Percentiles rank a stretch among this genome's conserved stretches.
Evolutionary conservation across 805 yeast genomes (phyloP).

Genomic region (Ogataea thermomethanolica): DNA sequence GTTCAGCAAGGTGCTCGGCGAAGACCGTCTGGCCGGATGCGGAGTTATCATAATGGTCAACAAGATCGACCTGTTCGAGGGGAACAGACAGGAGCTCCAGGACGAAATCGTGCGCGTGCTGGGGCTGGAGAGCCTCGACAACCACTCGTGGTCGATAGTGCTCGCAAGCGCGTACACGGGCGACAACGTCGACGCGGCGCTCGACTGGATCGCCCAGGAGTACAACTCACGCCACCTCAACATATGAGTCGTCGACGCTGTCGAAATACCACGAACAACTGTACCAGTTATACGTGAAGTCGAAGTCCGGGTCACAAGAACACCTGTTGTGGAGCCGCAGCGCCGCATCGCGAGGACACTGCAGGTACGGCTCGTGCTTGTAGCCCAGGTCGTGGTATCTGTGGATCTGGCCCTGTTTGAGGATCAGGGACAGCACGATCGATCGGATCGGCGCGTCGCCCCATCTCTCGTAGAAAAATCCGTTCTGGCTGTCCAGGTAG

Average conservation of each 20-base stretch:
- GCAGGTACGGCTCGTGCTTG: slow-evolving; percentile 71
- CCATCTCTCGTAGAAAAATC: slow-evolving; percentile 88
- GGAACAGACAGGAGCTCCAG: slow-evolving; percentile 18
- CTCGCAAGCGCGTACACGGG: slow-evolving; percentile 51
- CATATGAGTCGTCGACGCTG: neutral
- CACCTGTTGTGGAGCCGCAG: slow-evolving; percentile 56
- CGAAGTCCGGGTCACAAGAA: slow-evolving; percentile 64
- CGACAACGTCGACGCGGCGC: slow-evolving; percentile 35
- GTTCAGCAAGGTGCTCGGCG: slow-evolving; percentile 55
- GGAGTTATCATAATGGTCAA: slow-evolving; percentile 68
- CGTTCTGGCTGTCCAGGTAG: slow-evolving; percentile 70
- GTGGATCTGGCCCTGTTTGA: slow-evolving; percentile 65
- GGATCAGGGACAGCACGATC: slow-evolving; percentile 66
- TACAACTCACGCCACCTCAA: slow-evolving; percentile 35
- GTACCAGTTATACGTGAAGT: slow-evolving; percentile 56
- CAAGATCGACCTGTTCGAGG: slow-evolving; percentile 59
- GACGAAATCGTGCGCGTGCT: slow-evolving; percentile 25
- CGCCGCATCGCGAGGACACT: slow-evolving; percentile 69
- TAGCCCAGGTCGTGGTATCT: slow-evolving; percentile 79
- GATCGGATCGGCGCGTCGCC: slow-evolving; percentile 85
- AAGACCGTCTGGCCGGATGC: slow-evolving; percentile 68
- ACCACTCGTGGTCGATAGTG: slow-evolving; percentile 40
- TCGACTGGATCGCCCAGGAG: slow-evolving; percentile 43
- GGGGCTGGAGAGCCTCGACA: slow-evolving; percentile 31
- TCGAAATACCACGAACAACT: slow-evolving; percentile 36